Percentiles rank a stretch among this genome's conserved stretches.
Evolutionary conservation across 192 early-diverging fungal genomes (phyloP).

Genomic region (Haplosporangium gracile): DNA sequence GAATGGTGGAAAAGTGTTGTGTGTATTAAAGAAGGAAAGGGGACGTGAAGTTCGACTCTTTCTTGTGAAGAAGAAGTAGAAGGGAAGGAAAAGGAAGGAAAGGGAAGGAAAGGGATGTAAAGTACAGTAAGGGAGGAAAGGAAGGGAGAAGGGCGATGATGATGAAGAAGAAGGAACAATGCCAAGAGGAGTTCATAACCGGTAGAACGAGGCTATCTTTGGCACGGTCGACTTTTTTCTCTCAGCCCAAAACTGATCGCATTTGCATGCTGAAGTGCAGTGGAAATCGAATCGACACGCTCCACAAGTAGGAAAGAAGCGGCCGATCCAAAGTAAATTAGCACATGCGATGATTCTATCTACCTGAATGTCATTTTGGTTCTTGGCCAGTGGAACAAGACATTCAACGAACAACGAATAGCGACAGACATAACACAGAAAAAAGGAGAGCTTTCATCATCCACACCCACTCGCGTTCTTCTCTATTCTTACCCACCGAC

Average conservation of each 20-base stretch:
- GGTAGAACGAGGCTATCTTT: background rate
- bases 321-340: background rate
- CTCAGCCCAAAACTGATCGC: background rate
- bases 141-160: background rate
- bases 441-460: no score
- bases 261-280: background rate
- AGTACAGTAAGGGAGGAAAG: background rate
- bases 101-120: no score
- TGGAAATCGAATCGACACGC: background rate
- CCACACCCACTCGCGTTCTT: no score
- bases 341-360: background rate
- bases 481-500: no score
- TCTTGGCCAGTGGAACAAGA: no score
- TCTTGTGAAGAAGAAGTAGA: background rate
- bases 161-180: background rate
- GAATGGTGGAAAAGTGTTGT: slow-evolving; percentile 36
- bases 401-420: no score
- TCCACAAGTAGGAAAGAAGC: background rate
- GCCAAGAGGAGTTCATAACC: background rate
- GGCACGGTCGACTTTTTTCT: background rate
- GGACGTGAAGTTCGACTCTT: slow-evolving; percentile 1
- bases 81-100: background rate
- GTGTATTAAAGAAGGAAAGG: background rate
- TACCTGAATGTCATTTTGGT: background rate
- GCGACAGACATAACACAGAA: no score